Percentiles rank a stretch among this genome's conserved stretches.
Conservation (phyloP, 768 basidiomycete species). For the Mycena indigotica region DNA sequence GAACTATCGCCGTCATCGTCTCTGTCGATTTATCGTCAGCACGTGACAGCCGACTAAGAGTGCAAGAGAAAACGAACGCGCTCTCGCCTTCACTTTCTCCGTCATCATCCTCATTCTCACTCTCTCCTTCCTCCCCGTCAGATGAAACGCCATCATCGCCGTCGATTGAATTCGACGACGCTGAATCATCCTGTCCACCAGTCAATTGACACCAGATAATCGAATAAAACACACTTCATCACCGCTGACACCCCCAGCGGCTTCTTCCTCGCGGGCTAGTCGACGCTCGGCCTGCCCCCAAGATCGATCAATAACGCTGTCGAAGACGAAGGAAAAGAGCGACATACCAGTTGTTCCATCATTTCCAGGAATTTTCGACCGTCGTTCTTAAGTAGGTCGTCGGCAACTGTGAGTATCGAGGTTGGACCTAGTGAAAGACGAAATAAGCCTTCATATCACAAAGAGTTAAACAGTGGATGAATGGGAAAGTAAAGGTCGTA, state of each 20-base stretch:
- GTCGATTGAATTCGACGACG: conserved; percentile 50
- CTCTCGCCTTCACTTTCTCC: conserved; percentile 52
- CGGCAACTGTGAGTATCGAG: conserved; percentile 97
- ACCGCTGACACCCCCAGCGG: conserved; percentile 24
- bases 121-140: conserved; percentile 63
- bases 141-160: conserved; percentile 66
- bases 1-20: conserved; percentile 54
- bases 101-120: conserved; percentile 67
- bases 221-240: conserved; percentile 19
- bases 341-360: conserved; percentile 98
- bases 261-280: conserved; percentile 28
- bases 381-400: conserved; percentile 97
- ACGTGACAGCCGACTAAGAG: conserved; percentile 22
- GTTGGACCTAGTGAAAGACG: conserved; percentile 62
- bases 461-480: not conserved
- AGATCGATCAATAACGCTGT: not conserved
- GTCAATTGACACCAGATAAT: not conserved
- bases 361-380: conserved; percentile 99
- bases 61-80: conserved; percentile 15
- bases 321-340: conserved; percentile 27
- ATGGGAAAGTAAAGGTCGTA: not conserved
- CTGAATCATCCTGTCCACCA: conserved; percentile 49
- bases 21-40: conserved; percentile 29
- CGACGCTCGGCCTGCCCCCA: conserved; percentile 20
- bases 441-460: conserved; percentile 12